Evolutionary conservation across 1,139 yeast species (phyloP).

Genomic region (Yamadazyma sp.): DNA sequence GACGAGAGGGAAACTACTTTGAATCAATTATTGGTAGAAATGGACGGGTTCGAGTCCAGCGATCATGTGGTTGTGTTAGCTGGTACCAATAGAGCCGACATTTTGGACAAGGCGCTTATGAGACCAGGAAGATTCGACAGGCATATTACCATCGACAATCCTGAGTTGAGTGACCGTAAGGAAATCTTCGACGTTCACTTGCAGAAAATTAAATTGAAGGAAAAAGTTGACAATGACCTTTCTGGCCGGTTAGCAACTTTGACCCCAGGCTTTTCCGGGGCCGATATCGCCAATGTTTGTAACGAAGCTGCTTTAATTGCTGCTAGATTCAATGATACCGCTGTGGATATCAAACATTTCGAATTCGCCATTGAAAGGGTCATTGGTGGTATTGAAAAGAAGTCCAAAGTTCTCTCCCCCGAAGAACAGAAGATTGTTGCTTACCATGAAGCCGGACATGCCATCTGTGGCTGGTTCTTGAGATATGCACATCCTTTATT

Average conservation of each 20-base stretch:
- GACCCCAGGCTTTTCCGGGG: constrained; percentile 98
- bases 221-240: constrained; percentile 45
- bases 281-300: constrained; percentile 95
- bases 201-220: constrained; percentile 57
- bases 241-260: constrained; percentile 90
- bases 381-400: constrained; percentile 93
- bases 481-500: constrained; percentile 88
- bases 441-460: constrained; percentile 98
- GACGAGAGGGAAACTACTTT: constrained; percentile 97
- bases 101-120: constrained; percentile 85
- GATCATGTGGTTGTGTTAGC: constrained; percentile 97
- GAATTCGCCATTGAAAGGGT: constrained; percentile 97
- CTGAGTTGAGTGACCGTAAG: constrained; percentile 91
- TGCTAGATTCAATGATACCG: constrained; percentile 75
- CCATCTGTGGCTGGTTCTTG: constrained; percentile 95
- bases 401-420: constrained; percentile 75
- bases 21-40: constrained; percentile 91
- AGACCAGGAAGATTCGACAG: constrained; percentile 98
- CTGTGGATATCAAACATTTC: constrained; percentile 74
- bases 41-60: constrained; percentile 91
- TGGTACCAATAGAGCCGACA: constrained; percentile 95
- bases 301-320: constrained; percentile 97
- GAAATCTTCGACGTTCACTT: constrained; percentile 88
- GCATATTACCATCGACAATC: constrained; percentile 86
- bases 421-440: constrained; percentile 91